Evolutionary conservation across 345 rosid species (phyloP), one percentile per base, ranked within the genome.

Genomic region (Populus ilicifolia): DNA sequence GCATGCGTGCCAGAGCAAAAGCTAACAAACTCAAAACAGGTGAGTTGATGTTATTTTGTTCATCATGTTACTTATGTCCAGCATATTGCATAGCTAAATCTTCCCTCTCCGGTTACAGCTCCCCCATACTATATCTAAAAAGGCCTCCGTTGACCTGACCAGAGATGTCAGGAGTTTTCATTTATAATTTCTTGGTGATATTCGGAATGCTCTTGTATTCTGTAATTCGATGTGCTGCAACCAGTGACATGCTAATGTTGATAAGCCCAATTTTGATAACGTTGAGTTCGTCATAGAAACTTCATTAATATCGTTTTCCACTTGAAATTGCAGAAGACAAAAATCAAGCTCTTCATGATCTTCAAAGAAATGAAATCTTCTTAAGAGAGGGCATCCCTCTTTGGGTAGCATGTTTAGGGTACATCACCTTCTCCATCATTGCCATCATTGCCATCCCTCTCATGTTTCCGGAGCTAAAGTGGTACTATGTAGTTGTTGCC

Each of bases 401-500:
- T 35, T 91, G 98, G 97, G 69, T 91, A 63, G 97, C 97, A 59
- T 88, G 90, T 78, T 75, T 77, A 20, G 99, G 97, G 23, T 96
- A 92, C 86, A 62, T 62, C 5, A 16, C 84, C 71, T 96, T 96
- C 85, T 85, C 97, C 30, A 20, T 90, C 69, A 85, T 91, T 71
- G 92, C 99, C 74, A 81, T 91, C 81, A 85, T 92, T 41, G 87
- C 77, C 7, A 78, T 96, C 72, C 99, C 97, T 62, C 73, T 89
- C 54, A 92, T 96, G 94, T 94, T 96, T 79, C 97, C 97, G 46
- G 83, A 93, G 79, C 84, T 96, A 36, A 96, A 92, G 80, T 96
- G 99, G 98, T 96, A 89, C 85, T 92, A 83, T 23, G 89, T 96
- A 56, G 88, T 91, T 9, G 92, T 91, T 11, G 99, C 98, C 13